Percentiles rank a stretch among this genome's conserved stretches.
Evolutionary conservation across 2,329 filamentous ascomycete species (phyloP).

Genomic region (Juglanconis oblonga): DNA sequence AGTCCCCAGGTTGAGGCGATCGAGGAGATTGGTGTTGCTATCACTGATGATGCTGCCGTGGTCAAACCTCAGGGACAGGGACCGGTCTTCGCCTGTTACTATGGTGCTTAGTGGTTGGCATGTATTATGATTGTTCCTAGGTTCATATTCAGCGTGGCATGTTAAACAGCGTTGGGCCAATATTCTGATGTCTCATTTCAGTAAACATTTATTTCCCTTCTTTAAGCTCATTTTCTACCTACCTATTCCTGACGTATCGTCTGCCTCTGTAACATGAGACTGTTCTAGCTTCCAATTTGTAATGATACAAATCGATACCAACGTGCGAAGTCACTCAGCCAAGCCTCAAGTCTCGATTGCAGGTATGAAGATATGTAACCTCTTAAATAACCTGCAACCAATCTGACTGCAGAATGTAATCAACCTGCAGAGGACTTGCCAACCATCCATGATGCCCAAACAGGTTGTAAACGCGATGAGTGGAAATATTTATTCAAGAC

Average conservation of each 20-base stretch:
- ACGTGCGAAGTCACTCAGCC: too few species aligned
- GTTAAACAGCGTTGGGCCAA: too few species aligned
- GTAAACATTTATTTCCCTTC: too few species aligned
- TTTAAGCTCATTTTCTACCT: too few species aligned
- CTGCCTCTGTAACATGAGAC: too few species aligned
- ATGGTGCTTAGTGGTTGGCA: neutral
- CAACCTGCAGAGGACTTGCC: neutral
- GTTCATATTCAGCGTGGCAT: neutral
- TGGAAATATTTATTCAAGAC: neutral
- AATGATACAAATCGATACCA: too few species aligned
- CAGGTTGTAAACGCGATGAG: neutral
- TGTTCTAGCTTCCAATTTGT: too few species aligned
- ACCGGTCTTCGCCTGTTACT: slow-evolving; percentile 15
- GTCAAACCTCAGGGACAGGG: neutral
- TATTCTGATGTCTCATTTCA: too few species aligned
- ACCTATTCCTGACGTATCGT: too few species aligned
- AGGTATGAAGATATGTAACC: too few species aligned
- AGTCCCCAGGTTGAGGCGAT: neutral
- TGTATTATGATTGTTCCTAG: neutral
- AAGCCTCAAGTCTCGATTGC: too few species aligned
- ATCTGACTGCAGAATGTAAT: neutral
- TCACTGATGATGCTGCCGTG: neutral
- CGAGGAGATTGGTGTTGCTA: neutral
- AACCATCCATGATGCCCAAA: neutral
- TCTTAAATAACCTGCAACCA: too few species aligned